Evolutionary conservation across 2,329 filamentous ascomycete species (phyloP).

Genomic region (Penicillium sp.): DNA sequence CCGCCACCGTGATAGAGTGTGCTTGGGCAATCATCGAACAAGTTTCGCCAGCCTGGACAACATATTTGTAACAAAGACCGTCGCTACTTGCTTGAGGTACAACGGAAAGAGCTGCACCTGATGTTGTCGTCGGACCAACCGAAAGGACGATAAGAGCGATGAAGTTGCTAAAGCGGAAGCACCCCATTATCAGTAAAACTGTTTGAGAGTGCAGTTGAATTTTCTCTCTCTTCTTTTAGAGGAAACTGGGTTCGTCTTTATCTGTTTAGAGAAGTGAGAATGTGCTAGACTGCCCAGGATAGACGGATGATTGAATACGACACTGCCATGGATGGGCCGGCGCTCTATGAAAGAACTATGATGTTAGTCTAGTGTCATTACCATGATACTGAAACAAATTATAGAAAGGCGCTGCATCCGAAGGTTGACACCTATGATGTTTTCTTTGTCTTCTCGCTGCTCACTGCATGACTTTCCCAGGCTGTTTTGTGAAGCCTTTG

Average conservation of each 20-base stretch:
- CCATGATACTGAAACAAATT: not conserved
- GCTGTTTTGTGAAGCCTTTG: not conserved
- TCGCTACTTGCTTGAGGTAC: not conserved
- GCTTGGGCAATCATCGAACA: slow-evolving; percentile 36
- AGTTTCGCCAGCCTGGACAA: slow-evolving; percentile 32
- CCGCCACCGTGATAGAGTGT: slow-evolving; percentile 35
- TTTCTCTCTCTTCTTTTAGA: not conserved
- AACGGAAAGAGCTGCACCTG: not conserved
- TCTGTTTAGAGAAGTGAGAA: not conserved
- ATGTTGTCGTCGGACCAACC: not conserved
- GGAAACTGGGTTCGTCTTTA: not conserved
- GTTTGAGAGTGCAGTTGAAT: not conserved
- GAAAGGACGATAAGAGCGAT: not conserved
- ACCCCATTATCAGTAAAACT: not conserved
- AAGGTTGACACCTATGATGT: not conserved
- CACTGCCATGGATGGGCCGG: too few relatives aligned
- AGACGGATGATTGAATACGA: not conserved
- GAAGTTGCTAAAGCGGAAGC: not conserved
- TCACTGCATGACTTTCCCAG: not conserved
- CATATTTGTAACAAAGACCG: slow-evolving; percentile 36
- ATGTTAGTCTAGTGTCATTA: not conserved
- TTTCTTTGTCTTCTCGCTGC: not conserved
- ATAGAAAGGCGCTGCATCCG: not conserved
- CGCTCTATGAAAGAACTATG: not conserved
- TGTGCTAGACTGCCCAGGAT: not conserved